These are phyloP conservation scores for Globisporangium paddicum DNA, from an alignment of 352 stramenopile species.

Conservation along the genomic window DNA sequence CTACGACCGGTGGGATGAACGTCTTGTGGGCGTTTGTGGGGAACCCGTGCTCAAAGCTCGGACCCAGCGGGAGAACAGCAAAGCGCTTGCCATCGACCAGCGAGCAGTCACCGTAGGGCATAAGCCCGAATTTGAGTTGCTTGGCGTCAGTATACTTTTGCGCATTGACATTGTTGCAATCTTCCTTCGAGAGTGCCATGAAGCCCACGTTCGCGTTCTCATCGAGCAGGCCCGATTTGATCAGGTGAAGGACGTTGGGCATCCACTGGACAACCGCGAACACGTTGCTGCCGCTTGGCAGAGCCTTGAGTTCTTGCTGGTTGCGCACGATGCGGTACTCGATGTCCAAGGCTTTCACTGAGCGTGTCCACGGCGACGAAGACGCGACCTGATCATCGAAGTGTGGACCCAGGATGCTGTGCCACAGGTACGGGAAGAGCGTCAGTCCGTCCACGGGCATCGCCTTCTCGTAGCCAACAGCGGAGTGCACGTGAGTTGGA, in stretches of 20 bases:
- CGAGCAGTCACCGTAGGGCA: slow-evolving; percentile 61
- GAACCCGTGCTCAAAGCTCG: slow-evolving; percentile 62
- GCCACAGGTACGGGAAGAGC: slow-evolving; percentile 58
- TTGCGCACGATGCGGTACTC: slow-evolving; percentile 36
- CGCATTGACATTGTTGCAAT: slow-evolving; percentile 48
- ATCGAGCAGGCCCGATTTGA: slow-evolving; percentile 17
- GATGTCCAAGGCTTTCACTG: slow-evolving; percentile 23
- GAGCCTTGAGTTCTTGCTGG: slow-evolving; percentile 23
- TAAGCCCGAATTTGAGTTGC: slow-evolving; percentile 42
- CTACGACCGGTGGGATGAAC: slow-evolving; percentile 9
- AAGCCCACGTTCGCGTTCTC: slow-evolving; percentile 30
- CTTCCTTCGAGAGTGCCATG: slow-evolving; percentile 40
- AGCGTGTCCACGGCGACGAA: slow-evolving; percentile 18
- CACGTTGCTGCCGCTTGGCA: slow-evolving; percentile 35
- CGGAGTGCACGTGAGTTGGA: not conserved
- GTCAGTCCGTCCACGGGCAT: slow-evolving; percentile 44
- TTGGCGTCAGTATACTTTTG: slow-evolving; percentile 20
- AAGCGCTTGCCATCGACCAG: slow-evolving; percentile 54
- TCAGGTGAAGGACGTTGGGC: slow-evolving; percentile 17
- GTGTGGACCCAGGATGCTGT: slow-evolving; percentile 41
- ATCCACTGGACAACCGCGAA: slow-evolving; percentile 33
- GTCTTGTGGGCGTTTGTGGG: slow-evolving; percentile 44
- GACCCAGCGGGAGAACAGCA: slow-evolving; percentile 35
- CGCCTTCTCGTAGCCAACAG: slow-evolving; percentile 24
- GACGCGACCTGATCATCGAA: slow-evolving; percentile 30